Conservation (phyloP, 257 asterid genomes). For the Solanum bulbocastanum region DNA sequence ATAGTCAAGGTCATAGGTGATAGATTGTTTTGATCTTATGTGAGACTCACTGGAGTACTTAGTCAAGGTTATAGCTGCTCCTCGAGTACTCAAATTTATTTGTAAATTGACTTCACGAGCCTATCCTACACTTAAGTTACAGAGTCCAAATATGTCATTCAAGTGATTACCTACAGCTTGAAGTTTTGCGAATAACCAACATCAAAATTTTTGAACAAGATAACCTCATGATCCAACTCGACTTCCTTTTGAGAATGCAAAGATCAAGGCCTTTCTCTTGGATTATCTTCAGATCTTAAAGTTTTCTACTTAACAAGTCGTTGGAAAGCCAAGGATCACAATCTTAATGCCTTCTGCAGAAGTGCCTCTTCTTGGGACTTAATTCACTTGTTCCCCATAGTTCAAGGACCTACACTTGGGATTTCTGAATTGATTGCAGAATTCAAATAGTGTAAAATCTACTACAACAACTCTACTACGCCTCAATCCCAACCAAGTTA, state of each 20-base stretch:
- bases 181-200: too few relatives aligned
- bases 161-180: background rate
- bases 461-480: background rate
- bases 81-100: background rate
- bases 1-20: background rate
- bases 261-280: too few relatives aligned
- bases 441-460: background rate
- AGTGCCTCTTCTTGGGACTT: background rate
- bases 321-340: background rate
- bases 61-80: background rate
- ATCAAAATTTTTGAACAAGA: background rate
- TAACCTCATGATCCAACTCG: background rate
- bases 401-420: background rate
- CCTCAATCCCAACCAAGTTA: background rate
- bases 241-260: background rate
- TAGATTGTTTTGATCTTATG: background rate
- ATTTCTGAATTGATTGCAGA: background rate
- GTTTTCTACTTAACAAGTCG: background rate
- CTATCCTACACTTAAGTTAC: background rate
- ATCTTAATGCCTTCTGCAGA: background rate
- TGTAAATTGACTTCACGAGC: background rate
- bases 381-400: background rate
- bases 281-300: too few relatives aligned
- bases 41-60: background rate
- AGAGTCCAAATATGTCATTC: background rate